A percentile compares a stretch with the other conserved stretches of the same genome.
Evolutionary conservation across 352 stramenopile species (phyloP).

Genomic region (Phytopythium boreale): DNA sequence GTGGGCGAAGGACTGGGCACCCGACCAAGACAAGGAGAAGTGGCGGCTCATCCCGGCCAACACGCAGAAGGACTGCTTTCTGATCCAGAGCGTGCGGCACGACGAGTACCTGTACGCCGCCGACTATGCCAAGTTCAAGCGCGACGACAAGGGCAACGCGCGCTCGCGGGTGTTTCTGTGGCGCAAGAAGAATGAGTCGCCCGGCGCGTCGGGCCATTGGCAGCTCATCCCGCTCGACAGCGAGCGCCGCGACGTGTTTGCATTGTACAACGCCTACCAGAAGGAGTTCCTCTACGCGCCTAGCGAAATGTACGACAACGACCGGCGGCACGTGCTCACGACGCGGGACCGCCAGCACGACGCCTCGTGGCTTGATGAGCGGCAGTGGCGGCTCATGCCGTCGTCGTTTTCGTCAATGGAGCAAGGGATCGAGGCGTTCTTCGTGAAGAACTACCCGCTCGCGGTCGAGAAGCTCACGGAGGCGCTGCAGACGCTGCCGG

Average conservation of each 20-base stretch:
- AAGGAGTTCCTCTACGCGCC: conserved; percentile 70
- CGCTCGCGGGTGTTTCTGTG: conserved; percentile 65
- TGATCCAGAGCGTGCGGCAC: conserved; percentile 54
- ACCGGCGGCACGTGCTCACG: conserved; percentile 55
- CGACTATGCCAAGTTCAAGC: conserved; percentile 68
- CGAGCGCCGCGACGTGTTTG: conserved; percentile 51
- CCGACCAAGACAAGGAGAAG: conserved; percentile 38
- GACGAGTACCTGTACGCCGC: conserved; percentile 65
- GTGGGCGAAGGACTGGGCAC: conserved; percentile 27
- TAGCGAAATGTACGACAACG: conserved; percentile 42
- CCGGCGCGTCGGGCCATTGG: conserved; percentile 57
- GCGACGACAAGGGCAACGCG: conserved; percentile 40
- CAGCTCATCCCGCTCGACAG: conserved; percentile 47
- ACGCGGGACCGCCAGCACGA: conserved; percentile 21
- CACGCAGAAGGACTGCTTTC: conserved; percentile 54
- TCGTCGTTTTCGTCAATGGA: conserved; percentile 45
- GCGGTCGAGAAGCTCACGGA: conserved; percentile 50
- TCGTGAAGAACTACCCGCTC: conserved; percentile 50
- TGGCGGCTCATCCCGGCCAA: conserved; percentile 62
- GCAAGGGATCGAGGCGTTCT: conserved; percentile 67
- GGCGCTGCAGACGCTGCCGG: conserved; percentile 39
- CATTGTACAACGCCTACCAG: conserved; percentile 74
- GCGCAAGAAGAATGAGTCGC: conserved; percentile 39
- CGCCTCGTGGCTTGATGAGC: conserved; percentile 22
- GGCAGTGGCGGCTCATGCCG: conserved; percentile 49